phyloP scores from a whole-genome alignment of 2,329 filamentous ascomycete genomes.

The Sarocladiaceae sp. region DNA sequence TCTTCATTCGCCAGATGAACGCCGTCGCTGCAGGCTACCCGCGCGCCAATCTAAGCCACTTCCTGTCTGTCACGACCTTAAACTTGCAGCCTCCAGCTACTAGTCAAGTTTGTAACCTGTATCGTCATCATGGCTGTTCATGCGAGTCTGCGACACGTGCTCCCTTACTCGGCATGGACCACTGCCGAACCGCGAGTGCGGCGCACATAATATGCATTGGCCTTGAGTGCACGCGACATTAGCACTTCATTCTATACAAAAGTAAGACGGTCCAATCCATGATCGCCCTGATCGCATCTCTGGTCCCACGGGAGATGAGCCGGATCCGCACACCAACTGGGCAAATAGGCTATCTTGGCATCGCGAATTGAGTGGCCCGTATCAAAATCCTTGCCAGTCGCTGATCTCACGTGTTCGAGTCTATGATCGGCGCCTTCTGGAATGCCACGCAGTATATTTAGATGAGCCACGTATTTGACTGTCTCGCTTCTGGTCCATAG shows the following conservation, averaged over 20 bases:
- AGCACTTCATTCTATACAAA: too few species aligned
- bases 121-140: not conserved
- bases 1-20: not conserved
- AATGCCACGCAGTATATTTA: not conserved
- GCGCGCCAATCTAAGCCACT: not conserved
- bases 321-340: not conserved
- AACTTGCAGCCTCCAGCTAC: not conserved
- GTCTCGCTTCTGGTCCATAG: too few species aligned
- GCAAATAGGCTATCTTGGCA: not conserved
- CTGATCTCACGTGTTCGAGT: not conserved
- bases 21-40: not conserved
- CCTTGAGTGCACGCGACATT: not conserved
- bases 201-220: too few species aligned
- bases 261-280: too few species aligned
- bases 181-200: not conserved
- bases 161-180: not conserved
- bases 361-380: not conserved
- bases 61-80: not conserved
- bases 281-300: not conserved
- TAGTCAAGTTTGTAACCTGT: not conserved
- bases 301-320: not conserved
- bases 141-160: not conserved
- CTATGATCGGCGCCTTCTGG: not conserved
- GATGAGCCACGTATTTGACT: too few species aligned
- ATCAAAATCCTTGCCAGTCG: not conserved